Percentiles rank a stretch among this genome's conserved stretches.
These are phyloP conservation scores for Phytopythium aichiense DNA, from an alignment of 352 stramenopile genomes.

Conservation along the genomic window DNA sequence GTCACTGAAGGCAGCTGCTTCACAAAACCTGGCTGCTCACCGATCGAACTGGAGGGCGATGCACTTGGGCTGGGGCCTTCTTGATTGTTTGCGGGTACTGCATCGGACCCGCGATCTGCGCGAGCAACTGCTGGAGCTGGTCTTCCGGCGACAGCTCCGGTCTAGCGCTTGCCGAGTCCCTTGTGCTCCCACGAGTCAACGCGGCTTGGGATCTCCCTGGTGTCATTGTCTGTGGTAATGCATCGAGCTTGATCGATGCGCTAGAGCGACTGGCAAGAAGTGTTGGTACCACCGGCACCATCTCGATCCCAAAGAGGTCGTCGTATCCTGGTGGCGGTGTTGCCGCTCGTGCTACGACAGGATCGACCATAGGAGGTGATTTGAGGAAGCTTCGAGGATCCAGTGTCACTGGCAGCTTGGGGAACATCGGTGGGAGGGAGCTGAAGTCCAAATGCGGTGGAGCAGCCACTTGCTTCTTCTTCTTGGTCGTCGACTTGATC, in stretches of 20 bases:
- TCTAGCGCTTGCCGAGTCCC: neutral
- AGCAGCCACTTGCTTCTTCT: neutral
- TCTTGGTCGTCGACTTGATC: neutral
- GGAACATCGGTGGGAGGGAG: neutral
- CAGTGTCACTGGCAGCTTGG: neutral
- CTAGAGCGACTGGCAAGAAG: slow-evolving; percentile 4
- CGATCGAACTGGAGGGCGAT: neutral
- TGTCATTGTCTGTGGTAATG: neutral
- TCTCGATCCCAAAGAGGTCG: slow-evolving; percentile 67
- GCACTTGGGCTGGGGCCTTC: neutral
- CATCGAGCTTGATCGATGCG: slow-evolving; percentile 8
- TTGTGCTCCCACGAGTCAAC: neutral
- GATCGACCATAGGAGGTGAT: neutral
- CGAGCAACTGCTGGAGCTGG: slow-evolving; percentile 47
- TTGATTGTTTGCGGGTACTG: neutral
- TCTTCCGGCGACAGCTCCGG: slow-evolving; percentile 26
- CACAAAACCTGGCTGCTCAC: neutral
- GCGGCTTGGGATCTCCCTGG: neutral
- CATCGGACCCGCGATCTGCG: slow-evolving; percentile 26
- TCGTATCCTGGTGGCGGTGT: slow-evolving; percentile 50
- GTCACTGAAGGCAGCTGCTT: neutral
- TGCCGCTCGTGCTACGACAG: slow-evolving; percentile 16
- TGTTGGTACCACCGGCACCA: slow-evolving; percentile 19
- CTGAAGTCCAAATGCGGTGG: neutral
- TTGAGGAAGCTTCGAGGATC: neutral